phyloP scores from a whole-genome alignment of 768 basidiomycete species.

The Lactifluus piperatus region DNA sequence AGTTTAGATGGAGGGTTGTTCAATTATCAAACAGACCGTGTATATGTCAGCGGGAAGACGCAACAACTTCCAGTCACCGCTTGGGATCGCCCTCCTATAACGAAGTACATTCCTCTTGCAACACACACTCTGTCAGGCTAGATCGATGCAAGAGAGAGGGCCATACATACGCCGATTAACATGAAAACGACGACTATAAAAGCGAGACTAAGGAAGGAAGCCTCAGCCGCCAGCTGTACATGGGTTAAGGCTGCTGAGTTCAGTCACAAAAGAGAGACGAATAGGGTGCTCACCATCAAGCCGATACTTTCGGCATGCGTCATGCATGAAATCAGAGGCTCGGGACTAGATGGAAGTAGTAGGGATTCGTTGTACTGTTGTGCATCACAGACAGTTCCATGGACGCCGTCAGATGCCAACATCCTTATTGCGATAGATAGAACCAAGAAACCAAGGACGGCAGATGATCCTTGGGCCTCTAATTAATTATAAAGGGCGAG shows the following conservation, averaged over 20 bases:
- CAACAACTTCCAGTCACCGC: conserved; percentile 21
- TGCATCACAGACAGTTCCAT: conserved; percentile 6
- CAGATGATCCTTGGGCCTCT: neutral
- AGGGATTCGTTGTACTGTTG: neutral
- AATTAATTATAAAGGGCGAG: too few species aligned
- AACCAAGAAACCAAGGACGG: neutral
- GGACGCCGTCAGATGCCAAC: neutral
- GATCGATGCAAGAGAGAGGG: too few species aligned
- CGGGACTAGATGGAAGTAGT: neutral
- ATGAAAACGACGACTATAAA: neutral
- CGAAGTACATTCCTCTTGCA: conserved; percentile 5
- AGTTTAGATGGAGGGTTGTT: neutral
- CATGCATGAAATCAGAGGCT: conserved; percentile 22
- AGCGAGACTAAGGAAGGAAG: conserved; percentile 19
- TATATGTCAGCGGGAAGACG: conserved; percentile 33
- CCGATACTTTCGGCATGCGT: conserved; percentile 31
- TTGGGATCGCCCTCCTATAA: neutral
- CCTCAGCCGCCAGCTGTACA: conserved; percentile 28
- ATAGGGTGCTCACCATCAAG: conserved; percentile 25
- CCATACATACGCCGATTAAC: conserved; percentile 10
- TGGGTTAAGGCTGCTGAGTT: neutral
- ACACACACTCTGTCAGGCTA: neutral
- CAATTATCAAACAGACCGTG: conserved; percentile 25
- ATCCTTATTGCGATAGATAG: neutral
- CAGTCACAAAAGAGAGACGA: neutral